Evolutionary conservation across 805 yeast genomes (phyloP), one percentile per base, ranked within the genome.

Genomic region (Ogataea trehaloabstinens): DNA sequence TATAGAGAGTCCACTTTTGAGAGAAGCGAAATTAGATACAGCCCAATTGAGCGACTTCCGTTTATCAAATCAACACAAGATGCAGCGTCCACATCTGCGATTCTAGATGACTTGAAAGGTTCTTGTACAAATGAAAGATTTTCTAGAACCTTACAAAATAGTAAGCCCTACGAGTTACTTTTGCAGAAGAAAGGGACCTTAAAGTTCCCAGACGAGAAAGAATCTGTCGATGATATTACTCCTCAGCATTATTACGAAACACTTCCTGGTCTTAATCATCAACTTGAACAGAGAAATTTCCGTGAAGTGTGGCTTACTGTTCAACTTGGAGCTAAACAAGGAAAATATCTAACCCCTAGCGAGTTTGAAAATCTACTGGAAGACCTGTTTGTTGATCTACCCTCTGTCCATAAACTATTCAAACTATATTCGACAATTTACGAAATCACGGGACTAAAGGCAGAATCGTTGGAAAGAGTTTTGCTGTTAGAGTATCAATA

Each of bases 311-410:
- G 28, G 19, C 20, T 36, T 3, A 10, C 43, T 3, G 42, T 55
- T 5, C 24, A 31, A 5, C 17, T 34, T 2, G 34, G 37, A 3
- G 42, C 34, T 16, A 15, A 27, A 3, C 11, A 30, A 3, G 50
- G 45, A 1, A 37, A 16, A 1, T 42, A 19, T 31, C 31, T 58
- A 22, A 48, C 55, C 2, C 52, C 55, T 2, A 19, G 20, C 3
- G 63, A 60, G 45, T 46, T 56, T 24, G 52, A 55, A 28, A 41
- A 46, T 19, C 33, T 56, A n/a, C 29, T 58, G n/a, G 28, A 49
- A 6, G 42, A 45, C 15, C 24, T 45, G 12, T 41, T 40, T 17
- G 38, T 38, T 7, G 40, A 44, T 17, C 35, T 42, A 20, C 35
- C 48, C 30, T 41, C 49, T n/a, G 51, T 55, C 3, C 50, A 56